Evolutionary conservation across 768 basidiomycete species (phyloP).

Genomic region (Coprinopsis marcescibilis): DNA sequence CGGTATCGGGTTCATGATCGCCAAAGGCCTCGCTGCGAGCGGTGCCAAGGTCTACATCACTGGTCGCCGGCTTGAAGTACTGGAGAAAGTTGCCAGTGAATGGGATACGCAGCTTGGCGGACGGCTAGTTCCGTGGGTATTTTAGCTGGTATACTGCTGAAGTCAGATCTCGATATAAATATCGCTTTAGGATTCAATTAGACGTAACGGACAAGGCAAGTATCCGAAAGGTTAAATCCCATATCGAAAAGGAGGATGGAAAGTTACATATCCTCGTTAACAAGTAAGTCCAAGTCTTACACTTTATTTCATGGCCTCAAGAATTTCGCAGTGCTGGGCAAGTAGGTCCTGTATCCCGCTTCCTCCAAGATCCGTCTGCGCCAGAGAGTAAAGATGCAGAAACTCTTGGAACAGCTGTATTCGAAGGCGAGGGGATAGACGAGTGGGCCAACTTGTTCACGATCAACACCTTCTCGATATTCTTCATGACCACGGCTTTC

Average conservation of each 20-base stretch:
- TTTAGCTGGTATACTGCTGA: not conserved
- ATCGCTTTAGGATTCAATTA: slow-evolving; percentile 47
- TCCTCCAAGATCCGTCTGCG: slow-evolving; percentile 49
- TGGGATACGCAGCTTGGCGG: slow-evolving; percentile 46
- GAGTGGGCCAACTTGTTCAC: slow-evolving; percentile 57
- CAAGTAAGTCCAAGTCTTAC: slow-evolving; percentile 45
- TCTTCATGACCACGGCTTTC: slow-evolving; percentile 73
- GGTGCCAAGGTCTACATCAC: slow-evolving; percentile 81
- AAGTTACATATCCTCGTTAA: slow-evolving; percentile 77
- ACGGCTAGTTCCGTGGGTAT: slow-evolving; percentile 50
- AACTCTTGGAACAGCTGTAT: slow-evolving; percentile 62
- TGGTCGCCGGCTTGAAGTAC: slow-evolving; percentile 59
- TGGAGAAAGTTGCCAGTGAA: slow-evolving; percentile 48
- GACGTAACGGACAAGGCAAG: slow-evolving; percentile 69
- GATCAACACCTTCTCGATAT: slow-evolving; percentile 72
- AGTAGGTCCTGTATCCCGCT: slow-evolving; percentile 54
- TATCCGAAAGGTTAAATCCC: slow-evolving; percentile 49
- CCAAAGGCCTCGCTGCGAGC: slow-evolving; percentile 66
- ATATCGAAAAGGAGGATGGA: slow-evolving; percentile 55
- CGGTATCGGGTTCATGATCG: slow-evolving; percentile 58
- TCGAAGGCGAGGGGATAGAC: slow-evolving; percentile 59
- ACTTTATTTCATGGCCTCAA: not conserved
- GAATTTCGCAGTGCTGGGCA: slow-evolving; percentile 59
- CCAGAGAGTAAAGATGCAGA: slow-evolving; percentile 60
- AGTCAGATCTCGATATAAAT: slow-evolving; percentile 5